These are phyloP conservation scores for Abrus pulchellus DNA, from an alignment of 306 rosid species.

Conservation along the genomic window DNA sequence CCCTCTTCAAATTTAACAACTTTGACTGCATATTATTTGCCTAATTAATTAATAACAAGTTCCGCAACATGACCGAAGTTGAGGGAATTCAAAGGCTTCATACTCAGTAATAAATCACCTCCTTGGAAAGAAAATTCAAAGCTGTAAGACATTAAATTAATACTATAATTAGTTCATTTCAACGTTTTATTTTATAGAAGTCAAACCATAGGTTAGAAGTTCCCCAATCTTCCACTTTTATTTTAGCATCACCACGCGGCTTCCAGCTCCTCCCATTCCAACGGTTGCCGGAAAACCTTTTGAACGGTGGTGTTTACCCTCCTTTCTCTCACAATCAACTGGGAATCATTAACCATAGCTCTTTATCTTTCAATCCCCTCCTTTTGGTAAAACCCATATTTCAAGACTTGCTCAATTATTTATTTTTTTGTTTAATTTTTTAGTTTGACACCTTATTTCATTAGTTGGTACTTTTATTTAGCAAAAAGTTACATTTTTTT, in stretches of 20 bases:
- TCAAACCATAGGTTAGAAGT: neutral
- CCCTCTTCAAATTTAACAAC: neutral
- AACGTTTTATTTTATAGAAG: neutral
- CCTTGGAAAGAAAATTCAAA: neutral
- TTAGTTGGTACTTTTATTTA: neutral
- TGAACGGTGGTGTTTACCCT: neutral
- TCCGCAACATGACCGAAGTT: neutral
- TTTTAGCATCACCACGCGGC: neutral
- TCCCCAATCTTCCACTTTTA: constrained; percentile 7
- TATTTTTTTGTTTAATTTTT: neutral
- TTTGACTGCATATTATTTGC: neutral
- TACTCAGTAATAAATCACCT: neutral
- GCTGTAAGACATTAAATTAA: neutral
- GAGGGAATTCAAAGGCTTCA: neutral
- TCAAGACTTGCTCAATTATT: neutral
- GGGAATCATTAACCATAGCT: neutral
- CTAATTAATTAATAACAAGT: neutral
- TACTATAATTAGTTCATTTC: neutral
- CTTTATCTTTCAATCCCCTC: neutral
- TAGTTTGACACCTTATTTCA: constrained; percentile 8
- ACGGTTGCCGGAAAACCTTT: constrained; percentile 28
- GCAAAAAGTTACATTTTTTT: constrained; percentile 7
- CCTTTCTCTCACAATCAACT: neutral
- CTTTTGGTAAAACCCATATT: constrained; percentile 18
- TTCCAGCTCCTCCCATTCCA: constrained; percentile 9